Conservation (phyloP, 305 asterid species). For the Fraxinus angustifolia region DNA sequence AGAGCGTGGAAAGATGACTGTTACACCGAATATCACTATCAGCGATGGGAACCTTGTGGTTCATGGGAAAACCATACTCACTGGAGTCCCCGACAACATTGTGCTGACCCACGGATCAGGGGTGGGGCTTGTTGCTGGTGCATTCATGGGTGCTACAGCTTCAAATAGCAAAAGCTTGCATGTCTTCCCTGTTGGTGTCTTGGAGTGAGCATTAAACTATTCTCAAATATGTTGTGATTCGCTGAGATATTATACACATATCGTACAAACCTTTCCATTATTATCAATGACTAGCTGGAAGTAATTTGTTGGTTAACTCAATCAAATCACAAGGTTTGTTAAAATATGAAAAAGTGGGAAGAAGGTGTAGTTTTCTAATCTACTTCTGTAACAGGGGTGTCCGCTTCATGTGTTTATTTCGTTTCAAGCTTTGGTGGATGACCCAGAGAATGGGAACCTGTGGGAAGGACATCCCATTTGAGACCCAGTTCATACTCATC, state of each 20-base stretch:
- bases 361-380: background rate
- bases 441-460: slow-evolving; percentile 93
- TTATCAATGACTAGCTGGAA: background rate
- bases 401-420: slow-evolving; percentile 90
- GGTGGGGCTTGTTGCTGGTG: slow-evolving; percentile 77
- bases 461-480: slow-evolving; percentile 85
- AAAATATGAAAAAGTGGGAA: background rate
- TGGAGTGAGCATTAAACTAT: slow-evolving; percentile 62
- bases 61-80: slow-evolving; percentile 83
- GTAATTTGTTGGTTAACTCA: background rate
- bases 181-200: slow-evolving; percentile 77
- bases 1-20: slow-evolving; percentile 58
- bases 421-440: slow-evolving; percentile 99
- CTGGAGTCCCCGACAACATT: slow-evolving; percentile 76
- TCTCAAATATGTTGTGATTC: background rate
- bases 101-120: slow-evolving; percentile 77
- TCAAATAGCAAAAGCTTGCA: slow-evolving; percentile 76
- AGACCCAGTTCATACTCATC: slow-evolving; percentile 93
- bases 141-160: slow-evolving; percentile 85
- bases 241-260: background rate
- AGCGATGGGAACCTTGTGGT: slow-evolving; percentile 79
- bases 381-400: slow-evolving; percentile 51
- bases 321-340: background rate
- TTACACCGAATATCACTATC: slow-evolving; percentile 73
- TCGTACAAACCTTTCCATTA: background rate